Evolutionary conservation across 2,329 filamentous ascomycete genomes (phyloP).

Genomic region (Fusarium sororula): DNA sequence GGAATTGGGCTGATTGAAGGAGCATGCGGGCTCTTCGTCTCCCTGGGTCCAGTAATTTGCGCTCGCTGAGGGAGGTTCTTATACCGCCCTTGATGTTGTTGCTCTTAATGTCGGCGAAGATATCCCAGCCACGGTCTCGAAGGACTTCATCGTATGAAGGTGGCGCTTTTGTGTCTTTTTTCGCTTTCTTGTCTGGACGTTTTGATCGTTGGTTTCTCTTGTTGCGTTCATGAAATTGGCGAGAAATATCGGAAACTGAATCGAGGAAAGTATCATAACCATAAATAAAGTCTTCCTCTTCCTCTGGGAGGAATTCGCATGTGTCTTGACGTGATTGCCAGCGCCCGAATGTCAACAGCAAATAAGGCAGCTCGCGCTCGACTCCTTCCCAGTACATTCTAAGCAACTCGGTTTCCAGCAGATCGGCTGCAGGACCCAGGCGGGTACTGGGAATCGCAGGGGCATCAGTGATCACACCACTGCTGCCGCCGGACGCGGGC

Average conservation of each 20-base stretch:
- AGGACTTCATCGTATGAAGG: slow-evolving; percentile 39
- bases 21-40: slow-evolving; percentile 43
- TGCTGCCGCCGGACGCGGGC: neutral
- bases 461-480: neutral
- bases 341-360: slow-evolving; percentile 46
- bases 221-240: slow-evolving; percentile 43
- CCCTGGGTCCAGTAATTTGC: neutral
- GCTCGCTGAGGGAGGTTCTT: slow-evolving; percentile 12
- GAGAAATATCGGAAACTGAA: slow-evolving; percentile 46
- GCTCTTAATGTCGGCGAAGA: slow-evolving; percentile 39
- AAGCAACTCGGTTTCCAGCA: slow-evolving; percentile 9
- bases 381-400: slow-evolving; percentile 52
- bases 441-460: neutral
- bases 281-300: slow-evolving; percentile 45
- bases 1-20: slow-evolving; percentile 46
- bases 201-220: neutral
- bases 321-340: slow-evolving; percentile 42
- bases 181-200: neutral
- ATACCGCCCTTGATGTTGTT: slow-evolving; percentile 7
- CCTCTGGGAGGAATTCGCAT: slow-evolving; percentile 35
- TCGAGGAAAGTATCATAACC: slow-evolving; percentile 53
- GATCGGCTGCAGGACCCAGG: neutral
- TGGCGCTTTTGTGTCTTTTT: neutral
- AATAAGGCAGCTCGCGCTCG: slow-evolving; percentile 46
- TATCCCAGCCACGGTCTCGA: slow-evolving; percentile 31